Base-by-base conservation (phyloP, 73 alveolate genomes). In the Blepharisma japonicum region DNA sequence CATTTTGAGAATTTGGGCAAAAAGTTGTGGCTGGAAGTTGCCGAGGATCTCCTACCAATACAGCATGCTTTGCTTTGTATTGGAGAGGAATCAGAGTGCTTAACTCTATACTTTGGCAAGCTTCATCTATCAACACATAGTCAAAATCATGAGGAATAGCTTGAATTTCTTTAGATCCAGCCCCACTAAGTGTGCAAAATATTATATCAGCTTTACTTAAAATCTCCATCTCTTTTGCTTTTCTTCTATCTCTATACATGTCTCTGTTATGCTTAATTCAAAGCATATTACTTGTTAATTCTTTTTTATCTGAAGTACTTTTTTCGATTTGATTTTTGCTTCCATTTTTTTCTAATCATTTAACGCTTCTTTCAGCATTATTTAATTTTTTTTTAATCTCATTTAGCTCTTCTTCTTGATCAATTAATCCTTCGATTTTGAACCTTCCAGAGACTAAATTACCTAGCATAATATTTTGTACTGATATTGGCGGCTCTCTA, bases 1-100 rank as follows among this genome's bases (percentile, higher is more conserved):
- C 87, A 66, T 82, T 67, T 3, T 80, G 51, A 47, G 94, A 86
- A 82, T 87, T 76, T 61, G 88, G 89, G 46, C 94, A 85, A 90
- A 97, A 95, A 38, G 90, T 87, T 7, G 99, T 97, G 6, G 99
- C 99, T 1, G 99, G 98, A 8, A 97, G 90, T 85, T 97, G 97
- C 72, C 89, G 88, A 72, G 96, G 98, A 71, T 97, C 99, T 3
- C 99, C 99, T 4, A 97, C 98, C 56, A 97, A 79, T 74, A 97
- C 89, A 67, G 89, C 87, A 67, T 90, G 81, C 83, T 81, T 81
- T 5, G 92, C 87, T 14, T 91, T 90, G 67, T 83, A 91, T 67
- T 68, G 90, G 27, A 95, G 80, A 6, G 99, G 99, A 51, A 95
- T 93, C 72, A 95, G 78, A 11, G 90, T 74, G 39, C 95, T 85